phyloP scores from a whole-genome alignment of 768 basidiomycete genomes.

The Termitomyces sp. region DNA sequence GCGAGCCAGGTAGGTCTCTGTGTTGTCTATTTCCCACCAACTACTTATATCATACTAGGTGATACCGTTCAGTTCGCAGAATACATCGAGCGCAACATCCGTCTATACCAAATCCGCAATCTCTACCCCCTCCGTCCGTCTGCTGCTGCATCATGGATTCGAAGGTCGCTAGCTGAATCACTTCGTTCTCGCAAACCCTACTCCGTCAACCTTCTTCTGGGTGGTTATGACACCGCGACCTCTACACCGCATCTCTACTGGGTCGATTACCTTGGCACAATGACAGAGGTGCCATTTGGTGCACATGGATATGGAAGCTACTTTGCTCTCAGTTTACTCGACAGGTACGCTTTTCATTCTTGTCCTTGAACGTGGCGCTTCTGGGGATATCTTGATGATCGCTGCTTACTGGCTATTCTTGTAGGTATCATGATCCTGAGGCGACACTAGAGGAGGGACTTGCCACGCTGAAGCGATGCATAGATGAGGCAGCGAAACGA shows the following conservation, averaged over 20 bases:
- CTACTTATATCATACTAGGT: constrained; percentile 44
- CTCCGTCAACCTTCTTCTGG: constrained; percentile 88
- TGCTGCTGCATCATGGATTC: constrained; percentile 94
- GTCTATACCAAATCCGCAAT: constrained; percentile 95
- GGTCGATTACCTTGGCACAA: constrained; percentile 95
- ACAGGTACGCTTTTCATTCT: constrained; percentile 55
- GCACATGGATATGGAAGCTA: constrained; percentile 96
- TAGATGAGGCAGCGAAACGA: constrained; percentile 85
- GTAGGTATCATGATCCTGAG: constrained; percentile 88
- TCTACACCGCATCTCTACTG: constrained; percentile 82
- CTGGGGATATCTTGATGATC: background rate
- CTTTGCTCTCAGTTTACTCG: constrained; percentile 89
- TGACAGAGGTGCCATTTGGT: constrained; percentile 85
- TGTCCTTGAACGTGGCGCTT: background rate
- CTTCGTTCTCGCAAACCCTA: constrained; percentile 88
- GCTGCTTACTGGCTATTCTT: constrained; percentile 1
- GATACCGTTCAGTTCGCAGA: constrained; percentile 98
- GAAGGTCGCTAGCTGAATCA: constrained; percentile 84
- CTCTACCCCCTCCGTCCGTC: constrained; percentile 85
- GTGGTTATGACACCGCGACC: constrained; percentile 84
- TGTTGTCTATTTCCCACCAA: background rate
- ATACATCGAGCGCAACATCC: constrained; percentile 92
- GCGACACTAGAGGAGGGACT: constrained; percentile 85
- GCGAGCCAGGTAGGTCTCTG: constrained; percentile 73
- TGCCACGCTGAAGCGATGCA: constrained; percentile 79